A percentile compares a stretch with the other conserved stretches of the same genome.
These are phyloP conservation scores for Magnusiomyces magnusii DNA, from an alignment of 1,139 yeast genomes.

Conservation along the genomic window DNA sequence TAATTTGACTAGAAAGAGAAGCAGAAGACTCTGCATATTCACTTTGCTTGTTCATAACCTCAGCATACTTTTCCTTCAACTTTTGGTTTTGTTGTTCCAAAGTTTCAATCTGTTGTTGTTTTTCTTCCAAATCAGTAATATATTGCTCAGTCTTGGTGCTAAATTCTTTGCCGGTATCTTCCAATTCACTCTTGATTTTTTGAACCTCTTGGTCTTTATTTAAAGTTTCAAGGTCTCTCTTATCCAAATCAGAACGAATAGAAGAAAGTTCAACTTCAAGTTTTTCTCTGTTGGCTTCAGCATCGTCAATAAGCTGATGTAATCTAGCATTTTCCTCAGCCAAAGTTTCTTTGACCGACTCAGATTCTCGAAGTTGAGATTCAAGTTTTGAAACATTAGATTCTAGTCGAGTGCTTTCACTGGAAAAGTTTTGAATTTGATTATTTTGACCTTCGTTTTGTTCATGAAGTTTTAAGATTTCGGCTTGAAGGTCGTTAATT, in stretches of 20 bases:
- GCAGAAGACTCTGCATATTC: conserved; percentile 22
- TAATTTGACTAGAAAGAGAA: conserved; percentile 18
- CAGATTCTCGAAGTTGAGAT: conserved; percentile 28
- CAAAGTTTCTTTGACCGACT: conserved; percentile 28
- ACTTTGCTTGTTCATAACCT: conserved; percentile 18
- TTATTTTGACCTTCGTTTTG: conserved; percentile 23
- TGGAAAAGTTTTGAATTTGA: conserved; percentile 27
- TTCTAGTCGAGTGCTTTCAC: conserved; percentile 29
- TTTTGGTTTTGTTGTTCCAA: conserved; percentile 11
- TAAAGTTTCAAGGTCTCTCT: not conserved
- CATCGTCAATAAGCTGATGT: conserved; percentile 26
- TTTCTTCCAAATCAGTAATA: conserved; percentile 15
- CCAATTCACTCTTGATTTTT: conserved; percentile 3
- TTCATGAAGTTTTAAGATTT: not conserved
- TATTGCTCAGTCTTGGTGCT: conserved; percentile 1
- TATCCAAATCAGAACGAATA: not conserved
- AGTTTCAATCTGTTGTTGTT: conserved; percentile 7
- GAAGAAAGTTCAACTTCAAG: not conserved
- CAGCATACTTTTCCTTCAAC: conserved; percentile 18
- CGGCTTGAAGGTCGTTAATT: not conserved
- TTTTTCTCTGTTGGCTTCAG: conserved; percentile 23
- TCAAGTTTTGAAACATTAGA: conserved; percentile 26
- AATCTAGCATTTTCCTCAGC: conserved; percentile 29
- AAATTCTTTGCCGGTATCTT: conserved; percentile 5
- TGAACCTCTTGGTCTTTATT: not conserved